These are phyloP conservation scores for Lineolata rhizophorae DNA, from an alignment of 495 filamentous ascomycete genomes.

Conservation along the genomic window DNA sequence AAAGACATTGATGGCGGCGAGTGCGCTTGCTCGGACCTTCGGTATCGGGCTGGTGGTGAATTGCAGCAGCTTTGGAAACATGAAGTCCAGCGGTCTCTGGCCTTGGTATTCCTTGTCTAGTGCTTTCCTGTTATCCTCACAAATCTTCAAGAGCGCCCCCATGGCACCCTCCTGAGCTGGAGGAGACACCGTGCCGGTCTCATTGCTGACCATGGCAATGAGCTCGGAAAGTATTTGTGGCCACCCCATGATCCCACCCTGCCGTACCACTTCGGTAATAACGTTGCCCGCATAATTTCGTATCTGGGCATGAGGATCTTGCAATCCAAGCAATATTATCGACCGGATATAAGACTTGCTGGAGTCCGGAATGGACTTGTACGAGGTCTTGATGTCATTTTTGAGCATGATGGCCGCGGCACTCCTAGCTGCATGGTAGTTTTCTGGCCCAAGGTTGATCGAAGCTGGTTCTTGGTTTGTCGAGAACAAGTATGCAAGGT, in stretches of 20 bases:
- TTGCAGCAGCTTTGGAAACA: constrained; percentile 78
- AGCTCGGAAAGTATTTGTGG: constrained; percentile 72
- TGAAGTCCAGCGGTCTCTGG: constrained; percentile 63
- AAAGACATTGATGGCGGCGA: constrained; percentile 79
- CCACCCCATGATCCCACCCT: constrained; percentile 76
- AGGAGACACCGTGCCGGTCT: constrained; percentile 37
- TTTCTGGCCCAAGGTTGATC: constrained; percentile 28
- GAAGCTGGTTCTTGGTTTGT: constrained; percentile 36
- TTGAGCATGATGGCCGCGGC: constrained; percentile 88
- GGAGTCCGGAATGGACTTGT: constrained; percentile 43
- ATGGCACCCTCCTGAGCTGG: constrained; percentile 82
- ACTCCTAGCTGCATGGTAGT: constrained; percentile 57
- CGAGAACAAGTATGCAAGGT: constrained; percentile 77
- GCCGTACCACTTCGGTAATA: constrained; percentile 78
- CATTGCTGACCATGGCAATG: constrained; percentile 50
- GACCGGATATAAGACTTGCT: constrained; percentile 58
- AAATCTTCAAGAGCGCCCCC: constrained; percentile 80
- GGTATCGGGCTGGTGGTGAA: constrained; percentile 53
- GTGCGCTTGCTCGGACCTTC: constrained; percentile 55
- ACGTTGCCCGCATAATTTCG: constrained; percentile 79
- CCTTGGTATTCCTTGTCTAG: constrained; percentile 72
- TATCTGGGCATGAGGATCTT: constrained; percentile 63
- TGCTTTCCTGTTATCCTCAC: constrained; percentile 79
- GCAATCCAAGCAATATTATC: constrained; percentile 51
- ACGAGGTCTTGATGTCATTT: constrained; percentile 58